Evolutionary conservation across 768 basidiomycete species (phyloP).

Genomic region (Pulveroboletus frians): DNA sequence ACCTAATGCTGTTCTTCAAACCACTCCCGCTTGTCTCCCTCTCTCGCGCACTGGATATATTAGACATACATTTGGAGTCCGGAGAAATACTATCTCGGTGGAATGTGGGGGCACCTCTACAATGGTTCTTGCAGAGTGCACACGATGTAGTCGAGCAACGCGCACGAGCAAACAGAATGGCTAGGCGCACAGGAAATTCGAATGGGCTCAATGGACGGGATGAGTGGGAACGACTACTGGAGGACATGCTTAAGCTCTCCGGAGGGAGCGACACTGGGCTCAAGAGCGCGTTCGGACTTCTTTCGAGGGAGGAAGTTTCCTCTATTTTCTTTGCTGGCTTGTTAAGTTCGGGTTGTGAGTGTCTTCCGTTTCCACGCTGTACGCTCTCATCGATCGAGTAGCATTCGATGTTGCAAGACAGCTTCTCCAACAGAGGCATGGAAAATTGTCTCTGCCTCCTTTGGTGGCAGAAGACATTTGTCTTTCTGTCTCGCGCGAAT

Average conservation of each 20-base stretch:
- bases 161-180: conserved; percentile 83
- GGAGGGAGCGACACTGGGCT: conserved; percentile 57
- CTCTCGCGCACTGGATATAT: conserved; percentile 79
- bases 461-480: conserved; percentile 70
- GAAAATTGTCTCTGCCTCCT: conserved; percentile 44
- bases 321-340: conserved; percentile 85
- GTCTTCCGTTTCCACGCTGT: background rate
- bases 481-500: conserved; percentile 74
- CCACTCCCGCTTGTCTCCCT: conserved; percentile 70
- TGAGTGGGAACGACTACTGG: conserved; percentile 84
- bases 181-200: conserved; percentile 56
- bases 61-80: conserved; percentile 91
- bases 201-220: conserved; percentile 54
- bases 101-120: conserved; percentile 74
- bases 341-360: conserved; percentile 84
- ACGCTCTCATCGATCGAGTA: conserved; percentile 26
- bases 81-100: conserved; percentile 90
- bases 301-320: conserved; percentile 65
- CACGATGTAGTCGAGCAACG: conserved; percentile 64
- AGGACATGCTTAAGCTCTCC: conserved; percentile 84
- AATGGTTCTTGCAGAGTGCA: conserved; percentile 87
- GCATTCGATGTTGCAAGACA: conserved; percentile 65
- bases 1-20: conserved; percentile 77
- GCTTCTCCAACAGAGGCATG: conserved; percentile 47
- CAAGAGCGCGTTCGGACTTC: conserved; percentile 74